phyloP scores from a whole-genome alignment of 2,329 filamentous ascomycete species.

The Cladosporium velox region DNA sequence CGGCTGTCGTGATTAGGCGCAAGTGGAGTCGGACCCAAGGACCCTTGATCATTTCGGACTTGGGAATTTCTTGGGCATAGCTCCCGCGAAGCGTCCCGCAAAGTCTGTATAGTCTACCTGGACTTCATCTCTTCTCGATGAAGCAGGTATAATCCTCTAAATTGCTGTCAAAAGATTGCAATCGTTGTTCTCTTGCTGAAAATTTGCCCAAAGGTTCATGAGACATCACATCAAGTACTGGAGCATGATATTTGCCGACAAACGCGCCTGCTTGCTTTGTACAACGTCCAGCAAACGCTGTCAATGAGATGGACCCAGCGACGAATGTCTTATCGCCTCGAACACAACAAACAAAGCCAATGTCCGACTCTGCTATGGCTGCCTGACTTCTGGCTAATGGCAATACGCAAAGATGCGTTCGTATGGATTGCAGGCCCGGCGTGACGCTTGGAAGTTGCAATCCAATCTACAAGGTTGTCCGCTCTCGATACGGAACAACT shows the following conservation, averaged over 20 bases:
- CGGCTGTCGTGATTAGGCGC: slow-evolving; percentile 9
- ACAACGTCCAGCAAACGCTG: not conserved
- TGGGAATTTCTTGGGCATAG: slow-evolving; percentile 10
- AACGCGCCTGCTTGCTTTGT: not conserved
- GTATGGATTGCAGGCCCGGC: not conserved
- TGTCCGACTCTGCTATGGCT: not conserved
- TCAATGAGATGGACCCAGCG: not conserved
- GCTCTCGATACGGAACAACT: not conserved
- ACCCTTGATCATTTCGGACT: not conserved
- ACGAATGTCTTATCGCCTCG: not conserved
- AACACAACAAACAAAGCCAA: not conserved
- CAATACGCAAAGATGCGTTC: not conserved
- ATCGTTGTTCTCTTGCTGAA: not conserved
- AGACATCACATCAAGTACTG: not conserved
- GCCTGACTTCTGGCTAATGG: not conserved
- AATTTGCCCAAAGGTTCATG: not conserved
- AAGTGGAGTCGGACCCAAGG: not conserved
- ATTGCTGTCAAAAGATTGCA: not conserved
- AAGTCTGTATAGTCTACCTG: slow-evolving; percentile 11
- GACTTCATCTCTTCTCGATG: slow-evolving; percentile 18
- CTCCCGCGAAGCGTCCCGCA: slow-evolving; percentile 6
- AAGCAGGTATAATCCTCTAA: not conserved
- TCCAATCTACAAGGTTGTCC: not conserved
- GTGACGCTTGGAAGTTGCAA: not conserved
- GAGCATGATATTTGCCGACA: not conserved